Base-by-base conservation (phyloP, 2,329 filamentous ascomycete species). In the Talaromyces sp. region DNA sequence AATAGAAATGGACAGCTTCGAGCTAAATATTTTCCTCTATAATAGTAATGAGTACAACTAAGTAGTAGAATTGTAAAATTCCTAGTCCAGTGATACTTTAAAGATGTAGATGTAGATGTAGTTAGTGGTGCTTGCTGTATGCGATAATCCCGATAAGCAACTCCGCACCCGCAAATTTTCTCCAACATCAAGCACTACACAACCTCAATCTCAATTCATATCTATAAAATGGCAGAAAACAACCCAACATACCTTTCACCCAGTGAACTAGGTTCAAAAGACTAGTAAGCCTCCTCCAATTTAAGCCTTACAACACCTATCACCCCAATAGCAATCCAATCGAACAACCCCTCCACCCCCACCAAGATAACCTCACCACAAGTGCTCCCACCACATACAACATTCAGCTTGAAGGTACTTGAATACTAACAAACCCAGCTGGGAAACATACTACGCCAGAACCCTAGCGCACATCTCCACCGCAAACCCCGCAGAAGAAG, bases 221-320 rank as follows among this genome's bases (percentile, higher is more conserved):
- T 9, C 24, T 27, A 27, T 27, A 53, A 33, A 45, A 65, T 66
- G 60, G 54, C 62, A 35, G 62, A 65, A 30, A 60, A 67, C 4
- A 80, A 77, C 54, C 87, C 86, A n/a, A 74, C 75, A 1, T 84
- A 88, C 64, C 86, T 96, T 22, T 83, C 88, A 60, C 90, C 91
- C 16, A 96, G 82, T 80, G 69, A 84, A 70, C 83, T 97, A 27
- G 93, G 93, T 46, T 96, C 91, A 27, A 96, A 91, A 75, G 87
- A 93, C 80, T 95, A 96, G 91, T 95, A 78, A 65, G 85, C 80
- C 2, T 19, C 22, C 24, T 20, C 16, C 19, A n/a, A n/a, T 41
- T 19, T 5, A 27, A 14, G 27, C 20, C 33, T 39, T 24, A 11
- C n/a, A 19, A 20, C 8, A 36, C n/a, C n/a, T n/a, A n/a, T n/a